A percentile compares a stretch with the other conserved stretches of the same genome.
Conservation (phyloP, 257 asterid genomes). For the Lycium barbarum region DNA sequence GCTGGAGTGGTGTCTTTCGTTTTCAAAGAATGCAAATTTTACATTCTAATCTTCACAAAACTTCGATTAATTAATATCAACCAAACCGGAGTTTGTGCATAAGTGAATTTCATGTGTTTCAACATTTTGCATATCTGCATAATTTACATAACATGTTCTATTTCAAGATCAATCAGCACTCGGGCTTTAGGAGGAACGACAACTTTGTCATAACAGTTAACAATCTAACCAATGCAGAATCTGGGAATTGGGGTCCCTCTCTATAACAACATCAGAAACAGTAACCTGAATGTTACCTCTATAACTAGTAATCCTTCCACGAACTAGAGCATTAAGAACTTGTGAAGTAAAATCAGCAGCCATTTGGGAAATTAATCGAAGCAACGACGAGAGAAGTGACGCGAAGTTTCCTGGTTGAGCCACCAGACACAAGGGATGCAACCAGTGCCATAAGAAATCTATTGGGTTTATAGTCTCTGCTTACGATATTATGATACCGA, state of each 20-base stretch:
- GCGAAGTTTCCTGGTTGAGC: conserved; percentile 70
- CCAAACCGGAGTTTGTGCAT: too few species aligned
- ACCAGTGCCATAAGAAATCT: conserved; percentile 75
- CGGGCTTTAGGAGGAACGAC: background rate
- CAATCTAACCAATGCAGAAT: conserved; percentile 77
- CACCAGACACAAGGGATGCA: conserved; percentile 79
- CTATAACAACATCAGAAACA: conserved; percentile 71
- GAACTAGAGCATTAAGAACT: conserved; percentile 65
- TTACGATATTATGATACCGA: conserved; percentile 67
- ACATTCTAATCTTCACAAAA: too few species aligned
- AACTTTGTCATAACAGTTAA: conserved; percentile 46
- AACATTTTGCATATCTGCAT: background rate
- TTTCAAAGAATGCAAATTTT: too few species aligned
- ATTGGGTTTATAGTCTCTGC: conserved; percentile 64
- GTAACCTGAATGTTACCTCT: conserved; percentile 67
- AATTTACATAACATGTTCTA: background rate
- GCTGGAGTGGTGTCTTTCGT: too few species aligned
- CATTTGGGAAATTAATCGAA: conserved; percentile 66
- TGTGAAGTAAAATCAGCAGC: conserved; percentile 52
- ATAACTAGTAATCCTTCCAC: conserved; percentile 68
- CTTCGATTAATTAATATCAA: too few species aligned
- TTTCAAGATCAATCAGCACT: background rate
- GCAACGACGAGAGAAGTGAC: conserved; percentile 61
- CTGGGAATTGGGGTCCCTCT: conserved; percentile 80
- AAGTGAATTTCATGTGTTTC: background rate